Evolutionary conservation across 257 asterid genomes (phyloP), one percentile per base, ranked within the genome.

Genomic region (Solanum infundibuliforme): DNA sequence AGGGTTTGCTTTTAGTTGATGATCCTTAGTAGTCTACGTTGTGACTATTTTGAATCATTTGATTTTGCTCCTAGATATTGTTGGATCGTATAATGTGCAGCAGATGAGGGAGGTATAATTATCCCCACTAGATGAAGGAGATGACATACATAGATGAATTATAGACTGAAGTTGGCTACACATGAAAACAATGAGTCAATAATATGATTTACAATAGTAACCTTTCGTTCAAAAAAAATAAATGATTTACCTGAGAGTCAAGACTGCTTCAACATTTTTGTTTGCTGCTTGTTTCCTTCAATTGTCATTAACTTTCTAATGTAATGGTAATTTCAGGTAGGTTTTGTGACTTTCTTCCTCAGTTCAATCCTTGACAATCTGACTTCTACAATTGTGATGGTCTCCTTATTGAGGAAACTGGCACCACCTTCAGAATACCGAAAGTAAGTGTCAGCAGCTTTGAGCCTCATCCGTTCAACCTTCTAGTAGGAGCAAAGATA

Each of bases 361-460:
- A 97, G 99, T 94, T 85, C 99, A 62, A 77, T 97, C 90, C 99
- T 97, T 41, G 99, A 97, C 92, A 97, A 95, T 93, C 94, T 97
- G 92, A 97, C 99, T 83, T 95, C 99, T 77, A 97, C 99, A n/a
- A 97, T 97, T 75, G 98, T 97, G 86, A 97, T 97, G 99, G 99
- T 97, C 87, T 97, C 99, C 58, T 90, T 97, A 89, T 89, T 97
- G 93, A 92, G 99, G 89, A 97, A 96, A 91, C 92, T 97, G 93
- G 96, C 94, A 72, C 99, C 99, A 39, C 96, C 99, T 88, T 94
- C 98, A 84, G 99, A 97, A 89, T 97, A 93, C 91, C 94, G 99
- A 29, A 97, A 95, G 99, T 97, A 93, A 92, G 99, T 91, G 34
- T 60, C 41, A 72, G 32, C 83, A 46, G 21, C 52, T 69, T 72